Conservation (phyloP, 2,329 filamentous ascomycete genomes). For the Pseudopyrenochaeta lycopersici region DNA sequence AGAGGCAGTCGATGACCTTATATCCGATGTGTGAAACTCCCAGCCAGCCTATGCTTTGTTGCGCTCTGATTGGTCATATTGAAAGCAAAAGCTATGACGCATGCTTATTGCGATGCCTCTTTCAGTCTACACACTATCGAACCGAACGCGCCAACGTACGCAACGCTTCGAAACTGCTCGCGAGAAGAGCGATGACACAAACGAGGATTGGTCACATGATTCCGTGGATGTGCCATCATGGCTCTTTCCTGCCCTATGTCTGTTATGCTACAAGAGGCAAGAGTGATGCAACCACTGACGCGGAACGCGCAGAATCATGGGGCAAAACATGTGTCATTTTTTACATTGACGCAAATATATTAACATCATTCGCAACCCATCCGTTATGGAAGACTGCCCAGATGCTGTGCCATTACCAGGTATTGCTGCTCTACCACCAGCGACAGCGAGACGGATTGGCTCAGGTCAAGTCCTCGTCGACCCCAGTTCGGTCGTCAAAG, state of each 20-base stretch:
- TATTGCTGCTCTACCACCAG: conserved; percentile 54
- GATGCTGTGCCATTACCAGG: conserved; percentile 12
- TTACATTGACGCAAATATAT: neutral
- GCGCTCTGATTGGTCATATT: conserved; percentile 34
- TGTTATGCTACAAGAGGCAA: conserved; percentile 19
- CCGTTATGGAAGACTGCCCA: conserved; percentile 20
- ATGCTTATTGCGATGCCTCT: neutral
- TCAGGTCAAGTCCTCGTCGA: conserved; percentile 69
- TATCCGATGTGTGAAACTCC: neutral
- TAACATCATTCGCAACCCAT: neutral
- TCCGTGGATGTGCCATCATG: conserved; percentile 18
- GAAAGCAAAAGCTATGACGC: conserved; percentile 29
- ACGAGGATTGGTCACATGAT: conserved; percentile 20
- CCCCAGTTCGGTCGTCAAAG: conserved; percentile 72
- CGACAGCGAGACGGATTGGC: conserved; percentile 64
- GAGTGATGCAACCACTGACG: conserved; percentile 23
- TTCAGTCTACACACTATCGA: neutral
- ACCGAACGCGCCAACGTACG: neutral
- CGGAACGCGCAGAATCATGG: neutral
- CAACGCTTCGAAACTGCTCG: neutral
- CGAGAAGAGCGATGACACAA: neutral
- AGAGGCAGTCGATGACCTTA: neutral
- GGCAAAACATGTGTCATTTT: neutral
- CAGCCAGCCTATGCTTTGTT: neutral
- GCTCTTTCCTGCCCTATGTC: conserved; percentile 19